Evolutionary conservation across 306 rosid genomes (phyloP).

Genomic region (Cicer judaicum): DNA sequence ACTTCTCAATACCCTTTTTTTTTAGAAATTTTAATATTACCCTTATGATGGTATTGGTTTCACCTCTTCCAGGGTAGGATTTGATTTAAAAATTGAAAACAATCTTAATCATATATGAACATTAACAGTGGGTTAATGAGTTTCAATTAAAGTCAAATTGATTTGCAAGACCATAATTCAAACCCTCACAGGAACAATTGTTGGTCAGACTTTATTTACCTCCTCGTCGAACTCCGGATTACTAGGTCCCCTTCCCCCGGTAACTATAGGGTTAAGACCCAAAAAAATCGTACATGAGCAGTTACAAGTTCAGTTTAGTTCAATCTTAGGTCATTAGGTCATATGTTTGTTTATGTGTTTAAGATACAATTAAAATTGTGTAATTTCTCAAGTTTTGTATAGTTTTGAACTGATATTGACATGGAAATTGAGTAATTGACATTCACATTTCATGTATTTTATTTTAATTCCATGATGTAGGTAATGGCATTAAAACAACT

Average conservation of each 20-base stretch:
- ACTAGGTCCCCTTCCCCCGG: background rate
- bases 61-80: background rate
- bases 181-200: background rate
- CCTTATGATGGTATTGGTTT: background rate
- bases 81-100: background rate
- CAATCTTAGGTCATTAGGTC: background rate
- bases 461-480: conserved; percentile 16
- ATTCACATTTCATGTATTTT: conserved; percentile 21
- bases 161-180: background rate
- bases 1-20: background rate
- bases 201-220: background rate
- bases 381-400: background rate
- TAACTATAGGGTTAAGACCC: background rate
- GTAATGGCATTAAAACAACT: background rate
- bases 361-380: background rate
- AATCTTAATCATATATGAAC: background rate
- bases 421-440: background rate
- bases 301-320: background rate
- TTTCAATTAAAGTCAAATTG: background rate
- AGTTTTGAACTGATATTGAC: conserved; percentile 1
- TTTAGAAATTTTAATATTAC: background rate
- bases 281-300: background rate
- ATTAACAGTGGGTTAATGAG: background rate
- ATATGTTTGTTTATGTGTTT: background rate
- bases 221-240: background rate